Evolutionary conservation across 352 stramenopile species (phyloP), one percentile per base, ranked within the genome.

Genomic region (Phytophthora agathidicida): DNA sequence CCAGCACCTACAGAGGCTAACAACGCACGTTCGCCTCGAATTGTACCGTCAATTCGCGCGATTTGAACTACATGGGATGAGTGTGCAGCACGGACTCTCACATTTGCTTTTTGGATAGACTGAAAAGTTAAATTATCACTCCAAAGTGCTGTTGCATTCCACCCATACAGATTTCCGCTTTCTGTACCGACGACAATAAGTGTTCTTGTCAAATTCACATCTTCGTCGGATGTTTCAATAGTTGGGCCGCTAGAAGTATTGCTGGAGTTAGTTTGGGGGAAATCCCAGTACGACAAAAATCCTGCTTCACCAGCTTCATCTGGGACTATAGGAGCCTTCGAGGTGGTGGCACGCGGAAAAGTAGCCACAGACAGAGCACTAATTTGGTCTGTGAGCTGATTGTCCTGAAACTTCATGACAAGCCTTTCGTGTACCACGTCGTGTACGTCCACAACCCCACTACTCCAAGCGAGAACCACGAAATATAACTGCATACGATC

Each of bases 401-500:
- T 66, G 42, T 91, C 77, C 62, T 80, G 70, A 2, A 91, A 60
- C n/a, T 73, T 57, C 17, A 57, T 54, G 16, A 84, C 46, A 1
- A 62, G 73, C 11, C 39, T 61, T 4, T 60, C 39, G 3, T 33
- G 20, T 32, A 46, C 4, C 10, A 71, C 17, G 27, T 51, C 35
- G 35, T 82, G 78, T 1, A 89, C 41, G 23, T 88, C 75, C 6
- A 87, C 62, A 13, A 77, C 48, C 1, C 75, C 82, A 37, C 32
- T 71, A 43, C 63, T 89, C 79, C 78, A 89, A 11, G 77, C 79
- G 33, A 73, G 70, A 8, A 77, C 20, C 3, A 88, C 58, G 28
- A 79, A 62, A 43, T 17, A n/a, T 22, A 44, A 36, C 3, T 51
- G 39, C 38, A 26, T 19, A 3, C 22, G 19, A 38, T 66, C 20